phyloP scores from a whole-genome alignment of 169 alveolate genomes.

The Cyclospora cayetanensis region DNA sequence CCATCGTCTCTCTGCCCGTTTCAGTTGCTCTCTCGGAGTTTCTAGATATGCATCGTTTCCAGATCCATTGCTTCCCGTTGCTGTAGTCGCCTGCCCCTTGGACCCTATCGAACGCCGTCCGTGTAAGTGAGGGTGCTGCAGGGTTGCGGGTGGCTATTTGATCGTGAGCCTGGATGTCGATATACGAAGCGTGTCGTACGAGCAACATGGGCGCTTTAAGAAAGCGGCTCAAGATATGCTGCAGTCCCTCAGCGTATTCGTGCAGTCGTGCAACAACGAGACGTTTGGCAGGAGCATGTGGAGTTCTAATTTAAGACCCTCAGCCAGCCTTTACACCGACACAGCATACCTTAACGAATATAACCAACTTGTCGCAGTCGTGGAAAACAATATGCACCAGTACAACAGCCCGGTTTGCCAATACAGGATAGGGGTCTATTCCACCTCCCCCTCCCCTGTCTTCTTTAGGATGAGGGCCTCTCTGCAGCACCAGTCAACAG shows the following conservation, averaged over 20 bases:
- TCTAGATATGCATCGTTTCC: no score
- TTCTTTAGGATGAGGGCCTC: slow-evolving; percentile 52
- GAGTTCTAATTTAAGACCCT: slow-evolving; percentile 9
- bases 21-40: no score
- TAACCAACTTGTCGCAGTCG: slow-evolving; percentile 54
- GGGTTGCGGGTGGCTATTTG: slow-evolving; percentile 43
- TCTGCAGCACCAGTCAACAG: neutral
- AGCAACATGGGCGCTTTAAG: neutral
- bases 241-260: neutral
- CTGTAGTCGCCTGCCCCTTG: no score
- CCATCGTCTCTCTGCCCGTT: no score
- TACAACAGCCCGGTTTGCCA: neutral
- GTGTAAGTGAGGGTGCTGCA: no score
- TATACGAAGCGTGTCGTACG: slow-evolving; percentile 9
- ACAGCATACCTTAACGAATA: slow-evolving; percentile 1
- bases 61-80: no score
- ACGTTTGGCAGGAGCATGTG: slow-evolving; percentile 44
- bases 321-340: neutral
- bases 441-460: neutral
- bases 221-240: neutral
- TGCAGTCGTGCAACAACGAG: slow-evolving; percentile 56
- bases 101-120: no score
- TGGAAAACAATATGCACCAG: slow-evolving; percentile 32
- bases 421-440: slow-evolving; percentile 32
- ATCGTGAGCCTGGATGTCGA: slow-evolving; percentile 18